A percentile compares a stretch with the other conserved stretches of the same genome.
Conservation (phyloP, 1,284 basidiomycete species). For the Neolentinus lepideus region DNA sequence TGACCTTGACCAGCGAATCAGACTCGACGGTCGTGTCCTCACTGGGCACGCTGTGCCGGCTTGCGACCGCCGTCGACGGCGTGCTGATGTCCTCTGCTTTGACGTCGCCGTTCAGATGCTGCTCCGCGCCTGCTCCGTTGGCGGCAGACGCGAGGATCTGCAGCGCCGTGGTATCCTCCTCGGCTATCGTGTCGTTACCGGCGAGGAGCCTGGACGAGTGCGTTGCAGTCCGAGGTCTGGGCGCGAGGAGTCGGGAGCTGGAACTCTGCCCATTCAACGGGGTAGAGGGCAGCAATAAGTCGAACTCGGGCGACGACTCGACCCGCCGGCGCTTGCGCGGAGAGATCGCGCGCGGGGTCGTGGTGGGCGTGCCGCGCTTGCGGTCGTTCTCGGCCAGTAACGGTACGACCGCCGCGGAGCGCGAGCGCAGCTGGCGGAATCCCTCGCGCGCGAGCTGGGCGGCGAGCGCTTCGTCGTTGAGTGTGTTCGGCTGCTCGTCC, state of each 20-base stretch:
- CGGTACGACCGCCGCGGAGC: constrained; percentile 14
- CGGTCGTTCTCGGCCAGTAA: neutral
- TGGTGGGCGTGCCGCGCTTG: constrained; percentile 3
- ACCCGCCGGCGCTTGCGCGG: constrained; percentile 41
- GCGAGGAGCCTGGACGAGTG: neutral
- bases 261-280: neutral
- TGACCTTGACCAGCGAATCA: constrained; percentile 10
- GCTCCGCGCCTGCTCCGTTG: neutral
- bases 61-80: constrained; percentile 38
- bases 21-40: constrained; percentile 41
- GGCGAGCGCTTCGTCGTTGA: constrained; percentile 24
- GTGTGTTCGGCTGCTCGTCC: constrained; percentile 4
- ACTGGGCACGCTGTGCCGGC: constrained; percentile 46
- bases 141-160: neutral
- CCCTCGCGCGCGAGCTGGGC: constrained; percentile 30
- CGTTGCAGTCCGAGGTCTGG: neutral
- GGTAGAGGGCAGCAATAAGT: constrained; percentile 7
- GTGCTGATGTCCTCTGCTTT: constrained; percentile 47
- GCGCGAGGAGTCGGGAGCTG: neutral
- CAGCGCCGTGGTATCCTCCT: neutral
- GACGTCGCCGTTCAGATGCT: constrained; percentile 15
- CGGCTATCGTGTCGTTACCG: neutral
- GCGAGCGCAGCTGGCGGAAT: constrained; percentile 18
- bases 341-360: constrained; percentile 5
- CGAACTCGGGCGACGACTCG: constrained; percentile 29